Evolutionary conservation across 225 moss, liverwort and hornwort species (phyloP).

Genomic region (Pseudisothecium myosuroides): DNA sequence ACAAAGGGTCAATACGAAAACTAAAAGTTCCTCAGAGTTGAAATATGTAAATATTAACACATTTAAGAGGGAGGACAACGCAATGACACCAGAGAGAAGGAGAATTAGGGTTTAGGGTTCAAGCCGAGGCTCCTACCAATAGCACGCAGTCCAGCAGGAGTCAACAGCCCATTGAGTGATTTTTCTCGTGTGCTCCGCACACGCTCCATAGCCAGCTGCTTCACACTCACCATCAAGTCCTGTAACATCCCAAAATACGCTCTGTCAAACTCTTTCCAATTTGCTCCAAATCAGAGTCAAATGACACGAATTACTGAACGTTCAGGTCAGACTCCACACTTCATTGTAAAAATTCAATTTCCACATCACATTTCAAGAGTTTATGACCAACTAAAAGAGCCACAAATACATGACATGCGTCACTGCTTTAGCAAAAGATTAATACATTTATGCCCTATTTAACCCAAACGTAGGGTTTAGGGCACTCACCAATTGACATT

Average conservation of each 20-base stretch:
- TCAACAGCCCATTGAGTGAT: constrained; percentile 9
- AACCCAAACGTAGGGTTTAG: not conserved
- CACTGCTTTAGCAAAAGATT: no score
- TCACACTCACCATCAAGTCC: constrained; percentile 43
- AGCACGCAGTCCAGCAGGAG: constrained; percentile 18
- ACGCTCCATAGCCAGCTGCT: constrained; percentile 37
- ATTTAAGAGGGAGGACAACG: not conserved
- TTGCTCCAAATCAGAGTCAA: not conserved
- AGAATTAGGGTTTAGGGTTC: not conserved
- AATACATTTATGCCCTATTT: not conserved
- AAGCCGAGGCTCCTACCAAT: constrained; percentile 5
- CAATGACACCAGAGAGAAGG: not conserved
- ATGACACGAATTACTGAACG: not conserved
- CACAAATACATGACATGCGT: not conserved
- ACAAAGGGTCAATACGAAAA: not conserved
- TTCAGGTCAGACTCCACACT: not conserved
- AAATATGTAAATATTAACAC: not conserved
- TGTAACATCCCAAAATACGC: not conserved
- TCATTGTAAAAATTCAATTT: not conserved
- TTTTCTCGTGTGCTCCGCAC: constrained; percentile 18
- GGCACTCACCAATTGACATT: constrained; percentile 14
- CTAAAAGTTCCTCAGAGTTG: not conserved
- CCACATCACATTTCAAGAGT: not conserved
- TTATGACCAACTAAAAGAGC: not conserved
- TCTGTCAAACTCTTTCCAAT: not conserved